Percentiles rank a stretch among this genome's conserved stretches.
Conservation (phyloP, 1,284 basidiomycete species). For the Sporisorium graminicola region DNA sequence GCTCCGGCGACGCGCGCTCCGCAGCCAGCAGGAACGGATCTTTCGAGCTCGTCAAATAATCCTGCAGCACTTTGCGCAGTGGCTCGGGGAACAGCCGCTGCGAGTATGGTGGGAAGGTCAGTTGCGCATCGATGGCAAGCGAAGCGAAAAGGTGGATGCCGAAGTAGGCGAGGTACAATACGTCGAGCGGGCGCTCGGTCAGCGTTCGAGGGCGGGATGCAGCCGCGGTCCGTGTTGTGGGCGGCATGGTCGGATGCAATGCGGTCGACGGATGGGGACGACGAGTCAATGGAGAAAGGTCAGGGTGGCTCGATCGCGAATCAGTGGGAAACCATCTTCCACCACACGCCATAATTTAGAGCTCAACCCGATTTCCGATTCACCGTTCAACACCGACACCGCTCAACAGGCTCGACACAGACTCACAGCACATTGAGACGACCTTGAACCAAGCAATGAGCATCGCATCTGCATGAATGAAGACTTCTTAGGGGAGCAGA, state of each 20-base stretch:
- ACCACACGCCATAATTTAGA: background rate
- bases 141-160: conserved; percentile 51
- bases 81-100: conserved; percentile 38
- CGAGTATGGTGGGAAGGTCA: conserved; percentile 47
- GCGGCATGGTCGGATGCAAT: background rate
- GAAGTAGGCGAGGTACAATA: conserved; percentile 54
- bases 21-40: conserved; percentile 52
- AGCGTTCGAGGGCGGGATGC: conserved; percentile 5
- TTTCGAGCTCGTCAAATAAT: conserved; percentile 41
- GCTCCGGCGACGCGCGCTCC: conserved; percentile 12
- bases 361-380: conserved; percentile 4
- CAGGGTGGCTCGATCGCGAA: conserved; percentile 4
- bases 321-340: background rate
- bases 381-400: background rate
- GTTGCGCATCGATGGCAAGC: conserved; percentile 51
- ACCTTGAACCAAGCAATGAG: background rate
- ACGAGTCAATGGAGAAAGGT: background rate
- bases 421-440: background rate
- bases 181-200: conserved; percentile 33
- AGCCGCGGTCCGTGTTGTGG: background rate
- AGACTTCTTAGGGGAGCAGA: no score
- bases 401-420: background rate
- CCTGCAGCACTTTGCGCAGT: conserved; percentile 34
- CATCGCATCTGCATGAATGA: no score
- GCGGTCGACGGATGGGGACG: background rate